Evolutionary conservation across 495 filamentous ascomycete species (phyloP).

Genomic region (Clavariopsis aquatica): DNA sequence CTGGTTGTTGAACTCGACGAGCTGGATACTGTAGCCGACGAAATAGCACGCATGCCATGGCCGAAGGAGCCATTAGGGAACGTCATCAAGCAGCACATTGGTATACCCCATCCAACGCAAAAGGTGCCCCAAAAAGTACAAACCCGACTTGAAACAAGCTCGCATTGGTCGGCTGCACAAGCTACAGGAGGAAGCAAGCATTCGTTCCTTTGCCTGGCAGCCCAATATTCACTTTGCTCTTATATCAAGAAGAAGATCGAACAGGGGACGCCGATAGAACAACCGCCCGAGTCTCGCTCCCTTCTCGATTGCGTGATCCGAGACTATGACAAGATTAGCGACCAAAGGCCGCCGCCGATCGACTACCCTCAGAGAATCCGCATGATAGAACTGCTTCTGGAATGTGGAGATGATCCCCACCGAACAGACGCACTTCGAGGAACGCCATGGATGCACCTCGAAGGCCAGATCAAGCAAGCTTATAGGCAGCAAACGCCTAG

Average conservation of each 20-base stretch:
- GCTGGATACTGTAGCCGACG: not conserved
- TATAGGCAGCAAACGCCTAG: not conserved
- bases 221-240: constrained; percentile 1
- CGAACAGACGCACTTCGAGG: constrained; percentile 1
- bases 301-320: constrained; percentile 11
- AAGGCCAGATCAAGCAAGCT: constrained; percentile 3
- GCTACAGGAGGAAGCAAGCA: constrained; percentile 4
- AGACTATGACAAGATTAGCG: constrained; percentile 4
- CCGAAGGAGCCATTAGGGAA: constrained; percentile 10
- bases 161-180: constrained; percentile 14
- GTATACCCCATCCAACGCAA: constrained; percentile 6
- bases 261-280: not conserved
- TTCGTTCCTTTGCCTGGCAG: constrained; percentile 10
- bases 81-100: constrained; percentile 10
- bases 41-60: constrained; percentile 7
- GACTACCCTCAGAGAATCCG: constrained; percentile 5
- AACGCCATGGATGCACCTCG: constrained; percentile 1
- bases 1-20: constrained; percentile 1
- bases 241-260: constrained; percentile 11
- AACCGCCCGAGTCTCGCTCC: constrained; percentile 4
- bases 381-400: constrained; percentile 3
- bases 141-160: not conserved
- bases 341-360: constrained; percentile 1
- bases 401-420: constrained; percentile 5
- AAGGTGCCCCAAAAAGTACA: constrained; percentile 6